Evolutionary conservation across 1,284 basidiomycete genomes (phyloP).

Genomic region (Lignosus rhinocerotis): DNA sequence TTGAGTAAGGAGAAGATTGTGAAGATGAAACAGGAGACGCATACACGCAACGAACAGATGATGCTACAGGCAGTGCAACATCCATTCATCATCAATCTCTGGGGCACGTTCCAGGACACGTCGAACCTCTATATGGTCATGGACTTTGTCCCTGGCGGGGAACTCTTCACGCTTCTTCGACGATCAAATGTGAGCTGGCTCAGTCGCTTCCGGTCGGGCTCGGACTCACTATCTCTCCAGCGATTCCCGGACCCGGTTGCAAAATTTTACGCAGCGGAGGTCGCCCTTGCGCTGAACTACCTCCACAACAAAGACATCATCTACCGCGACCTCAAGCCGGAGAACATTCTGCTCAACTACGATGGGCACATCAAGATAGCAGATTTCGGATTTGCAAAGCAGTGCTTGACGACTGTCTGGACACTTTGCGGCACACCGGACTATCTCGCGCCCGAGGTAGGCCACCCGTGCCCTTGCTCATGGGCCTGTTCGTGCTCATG

Average conservation of each 20-base stretch:
- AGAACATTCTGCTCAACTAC: slow-evolving; percentile 91
- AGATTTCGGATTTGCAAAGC: slow-evolving; percentile 97
- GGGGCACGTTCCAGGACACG: slow-evolving; percentile 96
- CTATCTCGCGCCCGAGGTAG: slow-evolving; percentile 89
- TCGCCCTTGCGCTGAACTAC: slow-evolving; percentile 93
- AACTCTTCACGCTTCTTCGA: slow-evolving; percentile 90
- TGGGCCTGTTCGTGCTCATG: background rate
- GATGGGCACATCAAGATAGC: slow-evolving; percentile 99
- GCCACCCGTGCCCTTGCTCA: background rate
- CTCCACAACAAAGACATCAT: slow-evolving; percentile 91
- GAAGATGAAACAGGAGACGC: slow-evolving; percentile 95
- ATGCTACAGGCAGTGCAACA: slow-evolving; percentile 91
- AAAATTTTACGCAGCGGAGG: slow-evolving; percentile 98
- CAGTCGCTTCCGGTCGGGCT: background rate
- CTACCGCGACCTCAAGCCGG: slow-evolving; percentile 97
- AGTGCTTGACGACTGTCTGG: slow-evolving; percentile 91
- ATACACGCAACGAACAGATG: slow-evolving; percentile 94
- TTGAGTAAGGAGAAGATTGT: slow-evolving; percentile 94
- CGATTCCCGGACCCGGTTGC: slow-evolving; percentile 98
- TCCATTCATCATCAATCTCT: slow-evolving; percentile 97
- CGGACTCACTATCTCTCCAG: slow-evolving; percentile 41
- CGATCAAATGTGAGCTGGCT: slow-evolving; percentile 75
- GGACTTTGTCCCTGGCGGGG: slow-evolving; percentile 99
- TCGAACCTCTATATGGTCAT: slow-evolving; percentile 99
- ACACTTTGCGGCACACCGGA: slow-evolving; percentile 98